Base-by-base conservation (phyloP, 176 grass and related monocot species). In the Carex scoparia region DNA sequence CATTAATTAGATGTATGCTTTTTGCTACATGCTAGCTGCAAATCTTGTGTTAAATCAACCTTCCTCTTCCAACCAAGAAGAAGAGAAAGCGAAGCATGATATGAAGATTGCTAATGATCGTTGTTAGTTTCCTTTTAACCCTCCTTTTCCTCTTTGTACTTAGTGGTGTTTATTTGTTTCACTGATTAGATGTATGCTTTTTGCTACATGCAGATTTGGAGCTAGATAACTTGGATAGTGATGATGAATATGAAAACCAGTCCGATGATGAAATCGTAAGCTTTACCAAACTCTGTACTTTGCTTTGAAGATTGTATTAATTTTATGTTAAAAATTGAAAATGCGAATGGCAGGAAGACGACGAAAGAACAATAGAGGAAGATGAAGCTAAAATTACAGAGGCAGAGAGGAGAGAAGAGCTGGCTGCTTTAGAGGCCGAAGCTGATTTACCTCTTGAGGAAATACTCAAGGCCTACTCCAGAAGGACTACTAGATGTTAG, bases 371-470 rank as follows among this genome's bases (percentile, higher is more conserved):
- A 40, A 92, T 99, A 51, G 97, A 95, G 54, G 91, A 91, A 49
- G 97, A 99, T 88, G 97, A 99, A 90, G 97, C 91, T 89, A 90
- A 90, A 87, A 95, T 99, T 51, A 99, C 90, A 2, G 88, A 94
- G 65, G 87, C 87, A 69, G 93, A 99, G 71, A 84, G 91, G 62
- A 91, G 81, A 72, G 93, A 95, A 74, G 97, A 99, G 88, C 76
- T 99, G 83, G 81, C 84, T 77, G 90, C 88, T 87, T 94, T 96
- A 84, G 79, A 99, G 77, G 91, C 88, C 73, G 93, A 99, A 96
- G 93, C 93, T 85, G 91, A 99, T 84, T 79, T 99, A 77, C 93
- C 93, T 80, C 82, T 99, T 18, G 91, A 92, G 85, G 90, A 90
- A 55, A 71, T 99, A 69, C 88, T 95, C 7, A 92, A 94, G 62